Base-by-base conservation (phyloP, 2,329 filamentous ascomycete genomes). In the Monosporascus sp. region DNA sequence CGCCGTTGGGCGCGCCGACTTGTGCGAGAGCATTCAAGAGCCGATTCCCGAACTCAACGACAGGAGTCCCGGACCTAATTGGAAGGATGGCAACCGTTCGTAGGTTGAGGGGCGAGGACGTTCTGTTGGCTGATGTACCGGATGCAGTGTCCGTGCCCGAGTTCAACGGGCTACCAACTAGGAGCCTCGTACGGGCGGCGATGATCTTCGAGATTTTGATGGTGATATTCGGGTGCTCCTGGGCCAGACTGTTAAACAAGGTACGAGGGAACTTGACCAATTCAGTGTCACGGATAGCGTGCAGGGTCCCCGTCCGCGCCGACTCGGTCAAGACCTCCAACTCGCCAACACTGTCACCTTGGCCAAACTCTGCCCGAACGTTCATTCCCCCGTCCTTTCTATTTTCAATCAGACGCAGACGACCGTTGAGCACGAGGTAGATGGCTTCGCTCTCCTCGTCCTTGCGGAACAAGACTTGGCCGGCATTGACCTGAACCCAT, bases 131-230 rank as follows among this genome's bases (percentile, higher is more conserved):
- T 1, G 82, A 78, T 3, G 81, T 80, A 14, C 80, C 79, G 8
- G 78, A 75, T 5, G 79, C 76, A 46, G 75, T 74, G 50, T 93
- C 88, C 55, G 84, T 84, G 8, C 80, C 78, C 51, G 85, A 80
- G 37, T 84, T 80, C 17, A 89, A 74, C 2, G 91, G 89, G 62
- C 92, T 87, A 62, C 97, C 91, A 20, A 97, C 84, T 40, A 97
- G 74, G 43, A 89, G 83, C 56, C 93, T 81, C 94, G 99, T 97
- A 3, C 94, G 85, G 37, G 92, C 91, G 0, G 94, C 94, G 63
- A 99, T 97, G 61, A 99, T 94, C 70, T 97, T 99, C 1, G 94
- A 97, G 27, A 99, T 96, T 71, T 97, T 97, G 70, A 99, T 97
- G 0, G 94, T 97, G 65, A 99, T 99, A 44, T 91, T 95, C 5